Base-by-base conservation (phyloP, 257 asterid species). In the Marsdenia floribunda region DNA sequence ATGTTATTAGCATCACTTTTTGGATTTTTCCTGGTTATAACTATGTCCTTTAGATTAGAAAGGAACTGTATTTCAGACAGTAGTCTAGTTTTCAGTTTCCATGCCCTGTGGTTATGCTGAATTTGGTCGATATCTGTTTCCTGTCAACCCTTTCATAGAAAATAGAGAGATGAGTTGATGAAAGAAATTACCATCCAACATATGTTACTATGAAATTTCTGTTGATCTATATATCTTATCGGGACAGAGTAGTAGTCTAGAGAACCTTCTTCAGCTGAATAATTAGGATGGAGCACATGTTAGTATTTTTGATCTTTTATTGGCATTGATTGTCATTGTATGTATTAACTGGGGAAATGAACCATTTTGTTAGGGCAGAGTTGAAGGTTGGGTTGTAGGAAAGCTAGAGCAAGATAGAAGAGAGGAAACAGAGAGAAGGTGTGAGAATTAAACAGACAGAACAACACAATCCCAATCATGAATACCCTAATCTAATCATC, bases 171-270 rank as follows among this genome's bases (percentile, higher is more conserved):
- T 6, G 47, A 42, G 47, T 42, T 42, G 10, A 42, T 6, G 9
- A 6, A 42, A 42, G 1, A 14, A 63, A 63, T 63, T 19, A 63
- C 46, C 14, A 16, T 64, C 35, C 13, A 64, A 0, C 49, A 37
- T 35, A 35, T 64, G 12, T 18, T 7, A 64, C 0, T 64, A 16
- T 33, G 46, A 5, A 29, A 4, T 42, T 42, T 24, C 4, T 53
- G 29, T 15, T 71, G 16, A 52, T 71, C 37, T 6, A 49, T 38
- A 29, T 38, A 16, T 9, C 26, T 4, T 55, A 55, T 5, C 22
- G 24, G 72, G 78, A 52, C 59, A 52, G 68, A 52, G 7, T 6
- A 42, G 46, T 55, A n/a, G n/a, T n/a, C 60, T 19, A 42, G 67
- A 38, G n/a, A 21, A 15, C 58, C 26, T 64, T 44, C 10, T 21